These are phyloP conservation scores for Solanum sparsipilum DNA, from an alignment of 257 asterid species.

Conservation along the genomic window DNA sequence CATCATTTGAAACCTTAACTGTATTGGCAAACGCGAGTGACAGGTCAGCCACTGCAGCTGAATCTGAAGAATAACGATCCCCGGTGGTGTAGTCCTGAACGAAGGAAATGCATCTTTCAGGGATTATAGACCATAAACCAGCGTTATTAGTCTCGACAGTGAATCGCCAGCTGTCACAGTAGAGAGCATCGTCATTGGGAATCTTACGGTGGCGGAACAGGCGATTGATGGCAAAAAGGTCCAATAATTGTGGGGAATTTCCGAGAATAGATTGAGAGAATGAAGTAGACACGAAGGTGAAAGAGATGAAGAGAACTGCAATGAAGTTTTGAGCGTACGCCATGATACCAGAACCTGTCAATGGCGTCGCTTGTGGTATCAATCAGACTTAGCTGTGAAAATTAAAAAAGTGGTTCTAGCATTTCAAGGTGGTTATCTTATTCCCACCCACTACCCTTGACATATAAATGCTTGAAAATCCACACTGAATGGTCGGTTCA, in stretches of 20 bases:
- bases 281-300: slow-evolving; percentile 15
- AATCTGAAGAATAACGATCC: slow-evolving; percentile 38
- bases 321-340: background rate
- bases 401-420: too few relatives aligned
- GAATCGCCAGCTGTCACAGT: slow-evolving; percentile 78
- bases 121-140: slow-evolving; percentile 38
- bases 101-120: slow-evolving; percentile 36
- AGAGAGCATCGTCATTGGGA: slow-evolving; percentile 9
- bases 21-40: slow-evolving; percentile 35
- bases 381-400: too few relatives aligned
- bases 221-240: slow-evolving; percentile 4
- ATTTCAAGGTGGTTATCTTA: too few relatives aligned
- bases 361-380: background rate
- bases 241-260: slow-evolving; percentile 8
- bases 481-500: too few relatives aligned
- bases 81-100: slow-evolving; percentile 53
- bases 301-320: slow-evolving; percentile 11
- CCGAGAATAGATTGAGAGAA: slow-evolving; percentile 34
- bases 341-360: background rate
- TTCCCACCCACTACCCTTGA: too few relatives aligned
- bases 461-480: too few relatives aligned
- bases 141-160: slow-evolving; percentile 79
- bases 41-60: slow-evolving; percentile 50
- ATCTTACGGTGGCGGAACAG: slow-evolving; percentile 17
- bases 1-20: slow-evolving; percentile 26